These are phyloP conservation scores for Funneliformis geosporum DNA, from an alignment of 192 early-diverging fungal genomes.

Conservation along the genomic window DNA sequence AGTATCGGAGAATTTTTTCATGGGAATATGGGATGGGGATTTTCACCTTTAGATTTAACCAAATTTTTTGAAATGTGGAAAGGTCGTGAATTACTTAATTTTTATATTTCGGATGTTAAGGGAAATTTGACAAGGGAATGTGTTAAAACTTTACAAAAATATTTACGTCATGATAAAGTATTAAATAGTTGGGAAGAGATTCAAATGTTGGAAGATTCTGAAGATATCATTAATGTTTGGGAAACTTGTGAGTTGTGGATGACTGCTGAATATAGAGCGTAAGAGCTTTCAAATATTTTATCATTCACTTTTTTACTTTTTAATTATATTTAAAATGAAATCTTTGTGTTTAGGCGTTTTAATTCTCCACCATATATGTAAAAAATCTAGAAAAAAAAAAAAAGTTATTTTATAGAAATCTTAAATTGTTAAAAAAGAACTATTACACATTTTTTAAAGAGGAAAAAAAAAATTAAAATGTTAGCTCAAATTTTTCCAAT, in stretches of 20 bases:
- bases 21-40: background rate
- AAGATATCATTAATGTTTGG: background rate
- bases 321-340: background rate
- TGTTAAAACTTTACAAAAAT: background rate
- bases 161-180: background rate
- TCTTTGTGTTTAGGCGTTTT: too few species aligned
- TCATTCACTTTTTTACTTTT: background rate
- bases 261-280: background rate
- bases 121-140: background rate
- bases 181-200: background rate
- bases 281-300: background rate
- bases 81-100: background rate
- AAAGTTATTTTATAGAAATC: too few species aligned
- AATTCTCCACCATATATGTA: too few species aligned
- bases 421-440: too few species aligned
- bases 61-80: constrained; percentile 1
- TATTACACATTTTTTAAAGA: too few species aligned
- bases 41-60: background rate
- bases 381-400: too few species aligned
- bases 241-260: background rate
- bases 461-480: too few species aligned
- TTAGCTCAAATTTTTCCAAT: too few species aligned
- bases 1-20: background rate
- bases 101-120: background rate
- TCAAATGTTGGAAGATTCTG: background rate